Evolutionary conservation across 768 basidiomycete species (phyloP), one percentile per base, ranked within the genome.

Genomic region (Lepiota venenata): DNA sequence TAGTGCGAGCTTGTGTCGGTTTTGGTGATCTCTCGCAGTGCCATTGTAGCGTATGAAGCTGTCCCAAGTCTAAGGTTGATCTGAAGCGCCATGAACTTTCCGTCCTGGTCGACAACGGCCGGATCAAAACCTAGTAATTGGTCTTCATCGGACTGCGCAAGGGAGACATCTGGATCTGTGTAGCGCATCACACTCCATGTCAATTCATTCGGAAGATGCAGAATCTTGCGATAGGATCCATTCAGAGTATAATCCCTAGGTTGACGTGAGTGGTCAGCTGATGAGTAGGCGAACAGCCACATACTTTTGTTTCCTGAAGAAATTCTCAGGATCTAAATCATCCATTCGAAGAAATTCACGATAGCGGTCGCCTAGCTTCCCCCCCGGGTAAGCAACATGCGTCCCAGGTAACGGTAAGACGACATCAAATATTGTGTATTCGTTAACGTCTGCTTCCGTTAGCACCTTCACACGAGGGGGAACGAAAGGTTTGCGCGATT

Each of bases 41-140:
- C 96, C 97, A 99, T 99, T 2, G 97, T 99, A 1, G 97, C 97
- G 69, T 98, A 99, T 4, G 93, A 88, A 0, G 93, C 90, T 6
- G 93, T 92, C 12, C 91, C 93, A 14, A 99, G 80, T n/a, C 79
- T 83, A 50, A 98, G 70, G 37, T 85, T 73, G 57, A 99, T 83
- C 64, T 95, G 94, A 35, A 99, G 72, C 3, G 96, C 95, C 68
- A 85, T 74, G 67, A 96, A 96, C 63, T 83, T 87, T 21, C 95
- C 95, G 44, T 88, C 79, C 50, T 84, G 81, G 2, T 74, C 77
- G 29, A 83, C 66, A 1, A 74, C 76, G 8, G 93, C 91, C 4
- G 85, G 71, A 54, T 93, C 87, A 59, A 92, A 85, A 8, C 84
- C 85, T 47, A 98, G 82, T 35, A 98, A 72, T 65, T 82, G 83